These are phyloP conservation scores for Trifolium subterraneum DNA, from an alignment of 306 rosid genomes.

Conservation along the genomic window DNA sequence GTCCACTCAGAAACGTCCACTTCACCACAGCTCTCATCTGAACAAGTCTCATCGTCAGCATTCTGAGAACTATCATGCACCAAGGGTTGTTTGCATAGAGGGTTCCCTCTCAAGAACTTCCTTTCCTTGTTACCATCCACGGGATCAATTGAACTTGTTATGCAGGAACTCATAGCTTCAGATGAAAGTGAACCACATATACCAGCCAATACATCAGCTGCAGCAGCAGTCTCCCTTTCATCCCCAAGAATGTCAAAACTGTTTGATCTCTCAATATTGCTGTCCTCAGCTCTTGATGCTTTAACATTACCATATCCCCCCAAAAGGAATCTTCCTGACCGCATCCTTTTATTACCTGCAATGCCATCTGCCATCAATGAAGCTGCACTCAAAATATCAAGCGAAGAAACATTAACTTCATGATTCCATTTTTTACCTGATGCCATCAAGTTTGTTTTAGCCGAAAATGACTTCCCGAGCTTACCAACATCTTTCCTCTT, in stretches of 20 bases:
- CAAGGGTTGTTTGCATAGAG: conserved; percentile 46
- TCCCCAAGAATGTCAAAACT: conserved; percentile 64
- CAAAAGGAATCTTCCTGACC: conserved; percentile 53
- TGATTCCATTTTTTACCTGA: conserved; percentile 81
- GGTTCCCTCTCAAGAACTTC: conserved; percentile 56
- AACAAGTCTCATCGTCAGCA: conserved; percentile 80
- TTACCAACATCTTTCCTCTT: conserved; percentile 65
- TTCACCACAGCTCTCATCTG: conserved; percentile 94
- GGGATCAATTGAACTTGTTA: conserved; percentile 75
- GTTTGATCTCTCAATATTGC: conserved; percentile 50
- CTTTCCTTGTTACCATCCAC: conserved; percentile 59
- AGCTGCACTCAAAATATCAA: conserved; percentile 86
- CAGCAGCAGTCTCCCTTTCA: conserved; percentile 81
- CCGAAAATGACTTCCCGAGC: conserved; percentile 61
- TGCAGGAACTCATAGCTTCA: conserved; percentile 87
- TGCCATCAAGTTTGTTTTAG: conserved; percentile 56
- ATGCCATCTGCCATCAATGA: conserved; percentile 69
- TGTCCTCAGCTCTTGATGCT: conserved; percentile 47
- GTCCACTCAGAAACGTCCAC: conserved; percentile 87
- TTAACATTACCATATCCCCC: conserved; percentile 56
- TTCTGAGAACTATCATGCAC: conserved; percentile 52
- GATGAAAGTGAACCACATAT: conserved; percentile 83
- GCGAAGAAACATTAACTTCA: conserved; percentile 70
- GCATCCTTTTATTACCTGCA: conserved; percentile 52
- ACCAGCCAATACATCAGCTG: conserved; percentile 95